Evolutionary conservation across 2,329 filamentous ascomycete species (phyloP), one percentile per base, ranked within the genome.

Genomic region (Diaporthe eres): DNA sequence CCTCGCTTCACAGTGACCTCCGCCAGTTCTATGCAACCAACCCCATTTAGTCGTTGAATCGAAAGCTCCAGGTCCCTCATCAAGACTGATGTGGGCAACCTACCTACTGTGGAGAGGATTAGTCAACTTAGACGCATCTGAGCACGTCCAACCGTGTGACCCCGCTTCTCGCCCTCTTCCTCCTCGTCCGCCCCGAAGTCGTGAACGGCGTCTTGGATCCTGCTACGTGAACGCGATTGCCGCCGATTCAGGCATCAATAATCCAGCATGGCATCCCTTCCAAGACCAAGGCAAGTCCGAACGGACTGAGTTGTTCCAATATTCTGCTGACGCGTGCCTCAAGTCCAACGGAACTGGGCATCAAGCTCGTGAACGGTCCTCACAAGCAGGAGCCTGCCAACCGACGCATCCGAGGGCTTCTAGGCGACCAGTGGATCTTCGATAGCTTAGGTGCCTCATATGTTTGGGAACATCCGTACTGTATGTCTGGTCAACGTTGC

Each of bases 391-490:
- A 84, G 37, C 77, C 79, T 9, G 78, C 82, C 10, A 79, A 80
- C 10, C 80, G 82, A 47, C 83, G 84, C 5, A 67, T 85, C 44
- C 81, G 83, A 39, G 81, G 81, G 71, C 77, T 81, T 15, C 77
- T 84, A 44, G 79, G 79, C 61, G 80, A 79, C 15, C 70, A 70
- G 25, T 81, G 80, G 76, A 74, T 85, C 28, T 82, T 82, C 13
- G 84, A 85, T 75, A 83, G 82, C 7, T 81, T 82, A 2, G 75
- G 78, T 4, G 82, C 83, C 22, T 67, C 81, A n/a, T 83, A 79
- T 31, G 82, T 85, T 58, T 85, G 83, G 84, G 84, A 85, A 76
- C 82, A 83, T 55, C 77, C 76, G 19, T 82, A 80, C 68, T 84
- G 79, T 80, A 55, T 61, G 79, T 76, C 25, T 10, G 7, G 13